Evolutionary conservation across 208 protist species (phyloP), one percentile per base, ranked within the genome.

Genomic region (Trypanosomatidae sp.): DNA sequence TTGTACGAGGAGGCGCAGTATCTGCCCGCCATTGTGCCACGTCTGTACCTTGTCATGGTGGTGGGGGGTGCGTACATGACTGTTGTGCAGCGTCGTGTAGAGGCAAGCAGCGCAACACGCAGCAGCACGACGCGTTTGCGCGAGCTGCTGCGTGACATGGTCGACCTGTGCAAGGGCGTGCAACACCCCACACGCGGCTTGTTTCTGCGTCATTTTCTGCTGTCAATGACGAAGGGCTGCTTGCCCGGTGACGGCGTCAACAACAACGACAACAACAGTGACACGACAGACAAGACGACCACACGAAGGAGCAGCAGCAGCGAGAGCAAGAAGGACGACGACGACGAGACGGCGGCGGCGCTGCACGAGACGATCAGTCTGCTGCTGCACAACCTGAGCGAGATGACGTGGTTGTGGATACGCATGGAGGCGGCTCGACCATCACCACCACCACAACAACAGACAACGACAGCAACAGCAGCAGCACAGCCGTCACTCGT

Each of bases 381-480:
- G 30, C 78, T 99, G 21, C 55, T 99, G 39, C 72, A 86, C 39
- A 99, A 99, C 70, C 98, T 99, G 50, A 78, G 70, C n/a, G 97
- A 99, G 68, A 99, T 99, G 93, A 98, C 96, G 57, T 98, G 97
- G 81, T 72, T 99, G 10, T 99, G 96, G 96, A 96, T 99, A 11
- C 82, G 98, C 27, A 97, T 99, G 86, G 94, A 99, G 72, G 78
- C 96, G 33, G 88, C 96, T 61, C 46, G 61, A 37, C 70, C n/a
- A n/a, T n/a, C n/a, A 73, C 51, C 39, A 33, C 7, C 51, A 61
- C 46, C 43, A 45, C 13, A 57, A 56, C 40, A 53, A 47, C 22
- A 49, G 54, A 6, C 41, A 32, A 0, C 37, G 27, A 11, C 35
- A 16, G 7, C 37, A 30, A 13, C 30, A 19, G 25, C 18, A 24